Base-by-base conservation (phyloP, 108 stramenopile genomes). In the Seminavis robusta region DNA sequence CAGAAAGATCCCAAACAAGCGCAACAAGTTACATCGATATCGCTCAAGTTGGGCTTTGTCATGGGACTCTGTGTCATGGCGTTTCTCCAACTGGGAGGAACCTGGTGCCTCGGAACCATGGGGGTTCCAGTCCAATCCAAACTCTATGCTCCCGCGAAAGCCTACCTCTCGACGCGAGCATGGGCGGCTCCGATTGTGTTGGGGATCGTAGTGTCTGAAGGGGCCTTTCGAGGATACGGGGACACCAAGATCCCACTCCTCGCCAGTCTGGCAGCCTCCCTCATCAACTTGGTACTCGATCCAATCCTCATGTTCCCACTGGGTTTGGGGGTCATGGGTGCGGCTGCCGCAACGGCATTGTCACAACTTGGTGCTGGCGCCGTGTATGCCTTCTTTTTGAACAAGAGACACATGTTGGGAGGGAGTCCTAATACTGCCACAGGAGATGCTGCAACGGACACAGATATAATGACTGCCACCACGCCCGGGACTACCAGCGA, bases 301-400 rank as follows among this genome's bases (percentile, higher is more conserved):
- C 91, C 91, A 0, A 4, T 88, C 0, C 52, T 93, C 7, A 93
- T 93, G 81, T 89, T 93, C 74, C 41, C 71, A 8, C 46, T 73
- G 11, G 65, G 64, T 21, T 52, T 65, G 73, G 83, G 81, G 23
- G 79, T 89, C 21, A 44, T 39, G 29, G 91, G 88, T 8, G 88
- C 91, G 17, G 91, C 91, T 16, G 80, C 76, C 16, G 86, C 88
- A 21, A 92, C 88, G 39, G 91, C 65, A 7, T 11, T 81, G 9
- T 61, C 73, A 34, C 82, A 80, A 52, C 28, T 77, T 10, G 71
- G 67, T 20, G 78, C 78, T 11, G 75, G 64, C 1, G 20, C 47
- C 15, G 67, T 79, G 7, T 80, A 80, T 34, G n/a, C 38, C 4
- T 55, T 53, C 43, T 56, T 41, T 25, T 38, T 84, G 37, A 10